These are phyloP conservation scores for Boletus edulis DNA, from an alignment of 768 basidiomycete genomes.

Conservation along the genomic window DNA sequence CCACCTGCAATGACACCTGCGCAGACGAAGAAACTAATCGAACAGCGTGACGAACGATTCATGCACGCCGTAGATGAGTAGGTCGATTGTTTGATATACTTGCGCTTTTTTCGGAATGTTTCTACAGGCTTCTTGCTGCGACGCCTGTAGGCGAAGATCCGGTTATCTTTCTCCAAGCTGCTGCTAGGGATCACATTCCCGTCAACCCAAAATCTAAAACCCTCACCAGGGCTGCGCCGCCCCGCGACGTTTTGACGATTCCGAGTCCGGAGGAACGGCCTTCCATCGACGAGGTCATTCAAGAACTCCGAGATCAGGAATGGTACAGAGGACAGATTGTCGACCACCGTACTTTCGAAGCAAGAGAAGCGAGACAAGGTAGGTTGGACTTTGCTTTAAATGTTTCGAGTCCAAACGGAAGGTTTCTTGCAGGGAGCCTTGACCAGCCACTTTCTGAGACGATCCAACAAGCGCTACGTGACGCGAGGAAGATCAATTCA, in stretches of 20 bases:
- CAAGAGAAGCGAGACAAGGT: slow-evolving; percentile 55
- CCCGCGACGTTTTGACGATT: slow-evolving; percentile 19
- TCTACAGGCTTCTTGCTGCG: slow-evolving; percentile 55
- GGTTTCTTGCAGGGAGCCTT: slow-evolving; percentile 38
- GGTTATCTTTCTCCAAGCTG: slow-evolving; percentile 57
- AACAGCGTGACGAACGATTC: slow-evolving; percentile 67
- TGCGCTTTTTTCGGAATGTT: background rate
- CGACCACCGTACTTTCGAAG: slow-evolving; percentile 50
- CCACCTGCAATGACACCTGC: slow-evolving; percentile 47
- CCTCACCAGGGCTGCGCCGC: background rate
- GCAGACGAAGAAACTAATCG: slow-evolving; percentile 66
- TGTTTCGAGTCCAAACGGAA: background rate
- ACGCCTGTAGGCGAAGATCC: slow-evolving; percentile 56
- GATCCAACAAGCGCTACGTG: slow-evolving; percentile 53
- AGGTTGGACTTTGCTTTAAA: background rate
- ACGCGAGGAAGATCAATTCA: slow-evolving; percentile 56
- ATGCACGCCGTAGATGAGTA: slow-evolving; percentile 68
- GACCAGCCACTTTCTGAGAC: slow-evolving; percentile 56
- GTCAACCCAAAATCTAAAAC: slow-evolving; percentile 44
- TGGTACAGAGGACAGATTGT: slow-evolving; percentile 76
- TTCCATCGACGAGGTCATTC: slow-evolving; percentile 55
- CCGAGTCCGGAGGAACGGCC: slow-evolving; percentile 52
- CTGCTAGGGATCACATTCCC: slow-evolving; percentile 70
- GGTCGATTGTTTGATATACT: slow-evolving; percentile 6
- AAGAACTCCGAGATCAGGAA: slow-evolving; percentile 51